Conservation (phyloP, 139 green algal genomes). For the Micractinium conductrix region DNA sequence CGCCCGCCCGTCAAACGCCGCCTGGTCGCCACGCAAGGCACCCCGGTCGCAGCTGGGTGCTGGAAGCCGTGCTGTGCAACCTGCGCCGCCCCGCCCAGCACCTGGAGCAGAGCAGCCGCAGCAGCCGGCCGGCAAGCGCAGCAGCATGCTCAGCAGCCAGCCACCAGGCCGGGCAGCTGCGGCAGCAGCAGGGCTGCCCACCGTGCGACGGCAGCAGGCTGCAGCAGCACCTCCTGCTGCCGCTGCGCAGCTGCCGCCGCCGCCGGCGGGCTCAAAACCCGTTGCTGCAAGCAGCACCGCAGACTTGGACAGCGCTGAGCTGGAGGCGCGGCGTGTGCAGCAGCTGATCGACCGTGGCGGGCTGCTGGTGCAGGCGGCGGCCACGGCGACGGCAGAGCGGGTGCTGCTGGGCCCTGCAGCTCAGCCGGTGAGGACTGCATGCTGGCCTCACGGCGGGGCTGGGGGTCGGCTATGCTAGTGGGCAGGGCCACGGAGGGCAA, state of each 20-base stretch:
- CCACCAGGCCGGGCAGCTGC: neutral
- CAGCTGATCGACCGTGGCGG: neutral
- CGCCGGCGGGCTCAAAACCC: neutral
- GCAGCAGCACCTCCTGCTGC: neutral
- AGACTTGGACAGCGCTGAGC: constrained; percentile 15
- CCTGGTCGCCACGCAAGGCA: constrained; percentile 23
- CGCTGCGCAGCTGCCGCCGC: neutral
- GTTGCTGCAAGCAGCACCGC: neutral
- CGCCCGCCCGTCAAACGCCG: no score
- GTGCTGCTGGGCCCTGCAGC: constrained; percentile 24
- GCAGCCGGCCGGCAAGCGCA: neutral
- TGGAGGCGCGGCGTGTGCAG: constrained; percentile 16
- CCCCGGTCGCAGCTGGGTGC: neutral
- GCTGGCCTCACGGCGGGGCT: no score
- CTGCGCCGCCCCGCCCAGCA: neutral
- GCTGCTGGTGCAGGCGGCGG: constrained; percentile 18
- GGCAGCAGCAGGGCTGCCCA: neutral
- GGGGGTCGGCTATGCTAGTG: no score
- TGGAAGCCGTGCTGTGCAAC: neutral
- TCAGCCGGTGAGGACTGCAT: constrained; percentile 3
- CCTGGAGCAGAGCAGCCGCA: neutral
- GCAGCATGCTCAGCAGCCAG: neutral
- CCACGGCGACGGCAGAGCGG: neutral
- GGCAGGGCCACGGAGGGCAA: no score
- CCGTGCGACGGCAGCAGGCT: neutral